Evolutionary conservation across 2,329 filamentous ascomycete genomes (phyloP), one percentile per base, ranked within the genome.

Genomic region (Parastagonospora avenae): DNA sequence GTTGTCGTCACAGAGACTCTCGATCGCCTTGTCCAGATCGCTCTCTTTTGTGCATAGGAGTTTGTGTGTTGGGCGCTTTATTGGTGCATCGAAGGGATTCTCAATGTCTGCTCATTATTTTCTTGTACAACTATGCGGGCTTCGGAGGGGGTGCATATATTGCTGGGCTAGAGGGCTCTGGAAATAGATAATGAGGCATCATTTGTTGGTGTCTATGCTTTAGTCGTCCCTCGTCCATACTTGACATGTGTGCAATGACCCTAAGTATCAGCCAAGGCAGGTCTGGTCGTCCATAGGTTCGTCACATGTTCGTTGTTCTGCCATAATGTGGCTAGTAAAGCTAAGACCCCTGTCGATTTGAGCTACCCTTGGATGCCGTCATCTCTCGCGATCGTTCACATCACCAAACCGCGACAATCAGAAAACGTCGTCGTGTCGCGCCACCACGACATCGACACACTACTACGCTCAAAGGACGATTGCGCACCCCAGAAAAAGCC

Each of bases 381-480:
- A 68, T 70, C 60, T 60, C 55, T 57, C 36, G 60, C 57, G 54
- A 24, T 30, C 28, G 39, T 35, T 55, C 49, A 49, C 46, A 50
- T 55, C 52, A 57, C 55, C 56, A 55, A 14, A 24, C 50, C 48
- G 33, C 47, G 19, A 24, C 19, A 24, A 24, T 24, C 19, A 24
- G 19, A 24, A 24, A 24, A 24, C 19, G 19, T 24, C 19, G 19
- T 24, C 19, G 19, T 37, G 15, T 35, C 32, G 32, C 15, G 32
- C 35, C 8, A 19, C 41, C 37, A 32, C 29, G 29, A 35, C 41
- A 51, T 71, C 73, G 35, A 75, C 55, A 35, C 74, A 62, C 5
- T 66, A 71, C 7, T 70, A 63, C 37, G 74, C 61, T 28, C 38
- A 75, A n/a, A 14, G 28, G 9, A 70, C 8, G n/a, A 9, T 39